Evolutionary conservation across 371 early-diverging fungal species (phyloP).

Genomic region (Haplosporangium sp.): DNA sequence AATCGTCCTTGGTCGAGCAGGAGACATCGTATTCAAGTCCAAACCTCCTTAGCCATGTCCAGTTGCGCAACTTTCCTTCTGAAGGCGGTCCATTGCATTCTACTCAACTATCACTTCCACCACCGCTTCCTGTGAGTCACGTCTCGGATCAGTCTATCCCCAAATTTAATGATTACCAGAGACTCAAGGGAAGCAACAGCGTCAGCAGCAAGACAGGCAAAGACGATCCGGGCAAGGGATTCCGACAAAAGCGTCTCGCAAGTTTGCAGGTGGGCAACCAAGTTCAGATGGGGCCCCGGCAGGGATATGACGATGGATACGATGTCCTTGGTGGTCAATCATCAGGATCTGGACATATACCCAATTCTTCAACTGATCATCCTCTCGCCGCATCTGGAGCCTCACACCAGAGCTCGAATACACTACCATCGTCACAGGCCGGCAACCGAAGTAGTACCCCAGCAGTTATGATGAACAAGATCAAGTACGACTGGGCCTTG

Average conservation of each 20-base stretch:
- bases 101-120: background rate
- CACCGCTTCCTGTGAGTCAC: background rate
- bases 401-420: background rate
- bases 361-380: background rate
- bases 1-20: conserved; percentile 34
- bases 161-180: conserved; percentile 1
- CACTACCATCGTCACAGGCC: conserved; percentile 6
- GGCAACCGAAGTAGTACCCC: conserved; percentile 44
- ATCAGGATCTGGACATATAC: conserved; percentile 12
- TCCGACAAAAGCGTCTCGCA: conserved; percentile 36
- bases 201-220: background rate
- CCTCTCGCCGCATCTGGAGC: background rate
- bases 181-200: background rate
- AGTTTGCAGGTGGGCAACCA: conserved; percentile 34
- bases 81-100: background rate
- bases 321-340: conserved; percentile 6
- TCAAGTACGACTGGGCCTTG: conserved; percentile 28
- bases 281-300: conserved; percentile 8
- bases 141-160: background rate
- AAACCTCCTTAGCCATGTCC: background rate
- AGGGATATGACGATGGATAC: conserved; percentile 35
- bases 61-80: background rate
- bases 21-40: conserved; percentile 5
- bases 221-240: conserved; percentile 6
- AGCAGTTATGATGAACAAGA: conserved; percentile 47